These are phyloP conservation scores for Sarocladiaceae sp. DNA, from an alignment of 2,329 filamentous ascomycete species.

Conservation along the genomic window DNA sequence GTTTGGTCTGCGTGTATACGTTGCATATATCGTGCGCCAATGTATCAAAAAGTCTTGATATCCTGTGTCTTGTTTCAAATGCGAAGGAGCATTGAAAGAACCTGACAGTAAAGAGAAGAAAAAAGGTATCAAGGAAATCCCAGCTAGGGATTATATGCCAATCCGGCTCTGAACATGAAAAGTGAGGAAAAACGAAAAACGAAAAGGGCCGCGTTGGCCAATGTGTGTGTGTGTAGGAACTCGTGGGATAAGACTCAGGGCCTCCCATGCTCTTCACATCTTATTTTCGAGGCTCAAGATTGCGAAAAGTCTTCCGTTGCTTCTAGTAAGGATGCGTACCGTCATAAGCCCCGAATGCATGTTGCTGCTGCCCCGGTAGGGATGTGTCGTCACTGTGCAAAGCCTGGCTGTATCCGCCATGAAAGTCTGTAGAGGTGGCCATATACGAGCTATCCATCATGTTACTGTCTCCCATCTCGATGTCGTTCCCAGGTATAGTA, in stretches of 20 bases:
- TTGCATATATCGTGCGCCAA: neutral
- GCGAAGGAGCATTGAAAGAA: neutral
- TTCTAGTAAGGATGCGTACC: neutral
- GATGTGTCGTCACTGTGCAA: neutral
- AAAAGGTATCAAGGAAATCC: conserved; percentile 5
- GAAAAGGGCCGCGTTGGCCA: neutral
- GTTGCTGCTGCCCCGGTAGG: neutral
- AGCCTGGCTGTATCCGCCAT: conserved; percentile 2
- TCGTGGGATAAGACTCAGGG: too few relatives aligned
- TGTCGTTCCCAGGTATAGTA: conserved; percentile 22
- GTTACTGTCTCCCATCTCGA: conserved; percentile 30
- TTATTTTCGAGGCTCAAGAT: too few relatives aligned
- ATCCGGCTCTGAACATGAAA: conserved; percentile 3
- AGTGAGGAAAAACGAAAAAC: neutral
- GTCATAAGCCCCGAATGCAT: conserved; percentile 5
- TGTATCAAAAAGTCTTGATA: neutral
- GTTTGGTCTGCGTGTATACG: conserved; percentile 2
- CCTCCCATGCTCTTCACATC: too few relatives aligned
- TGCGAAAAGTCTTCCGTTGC: too few relatives aligned
- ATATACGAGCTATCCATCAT: conserved; percentile 25
- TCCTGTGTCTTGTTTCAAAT: too few relatives aligned
- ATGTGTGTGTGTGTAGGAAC: neutral
- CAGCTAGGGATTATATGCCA: neutral
- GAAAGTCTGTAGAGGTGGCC: conserved; percentile 3
- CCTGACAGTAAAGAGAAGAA: neutral